Evolutionary conservation across 805 yeast species (phyloP).

Genomic region (Sugiyamaella americana): DNA sequence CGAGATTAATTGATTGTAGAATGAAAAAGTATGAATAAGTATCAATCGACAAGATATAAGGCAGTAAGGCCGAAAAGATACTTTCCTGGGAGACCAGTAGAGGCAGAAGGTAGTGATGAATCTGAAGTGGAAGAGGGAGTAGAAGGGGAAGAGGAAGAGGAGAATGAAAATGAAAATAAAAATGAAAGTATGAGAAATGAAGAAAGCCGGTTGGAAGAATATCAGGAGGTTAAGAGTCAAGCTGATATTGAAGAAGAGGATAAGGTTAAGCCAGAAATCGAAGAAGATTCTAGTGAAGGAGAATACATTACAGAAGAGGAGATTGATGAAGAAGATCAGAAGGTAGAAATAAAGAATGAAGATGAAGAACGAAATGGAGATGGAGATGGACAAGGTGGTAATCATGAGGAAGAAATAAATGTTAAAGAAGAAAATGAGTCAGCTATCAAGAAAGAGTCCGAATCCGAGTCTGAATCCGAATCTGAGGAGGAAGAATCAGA

Average conservation of each 20-base stretch:
- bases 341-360: slow-evolving; percentile 26
- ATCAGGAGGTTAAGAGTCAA: background rate
- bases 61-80: slow-evolving; percentile 14
- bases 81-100: slow-evolving; percentile 20
- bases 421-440: background rate
- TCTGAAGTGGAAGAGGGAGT: slow-evolving; percentile 20
- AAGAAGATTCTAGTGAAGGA: slow-evolving; percentile 22
- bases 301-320: slow-evolving; percentile 30
- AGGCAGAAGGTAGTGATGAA: slow-evolving; percentile 22
- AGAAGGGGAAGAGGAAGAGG: slow-evolving; percentile 24
- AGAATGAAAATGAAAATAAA: slow-evolving; percentile 1
- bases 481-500: slow-evolving; percentile 14
- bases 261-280: slow-evolving; percentile 1
- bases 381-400: background rate
- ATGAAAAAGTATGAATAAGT: slow-evolving; percentile 1
- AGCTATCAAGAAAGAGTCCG: background rate
- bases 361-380: slow-evolving; percentile 4
- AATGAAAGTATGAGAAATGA: background rate
- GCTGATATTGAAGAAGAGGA: slow-evolving; percentile 2
- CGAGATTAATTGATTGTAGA: too few species aligned
- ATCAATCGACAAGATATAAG: background rate
- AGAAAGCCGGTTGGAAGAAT: slow-evolving; percentile 1
- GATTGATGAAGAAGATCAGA: slow-evolving; percentile 25
- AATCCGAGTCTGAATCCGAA: background rate
- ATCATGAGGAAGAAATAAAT: background rate